Evolutionary conservation across 2,329 filamentous ascomycete genomes (phyloP), one percentile per base, ranked within the genome.

Genomic region (Metarhizium robertsii): DNA sequence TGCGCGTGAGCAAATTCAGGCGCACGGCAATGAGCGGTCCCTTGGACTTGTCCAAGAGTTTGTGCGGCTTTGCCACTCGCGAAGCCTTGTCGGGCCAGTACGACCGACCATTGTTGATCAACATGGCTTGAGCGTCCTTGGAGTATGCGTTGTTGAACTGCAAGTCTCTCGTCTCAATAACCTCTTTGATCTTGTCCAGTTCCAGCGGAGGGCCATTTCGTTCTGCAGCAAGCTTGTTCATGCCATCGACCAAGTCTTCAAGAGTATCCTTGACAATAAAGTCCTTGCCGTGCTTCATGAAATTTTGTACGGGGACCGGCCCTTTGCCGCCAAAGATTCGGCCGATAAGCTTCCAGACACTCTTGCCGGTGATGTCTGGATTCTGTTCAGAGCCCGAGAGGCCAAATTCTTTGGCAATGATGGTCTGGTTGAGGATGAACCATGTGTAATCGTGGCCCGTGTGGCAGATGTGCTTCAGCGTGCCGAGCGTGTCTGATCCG

Each of bases 321-420:
- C 81, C 81, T 57, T 77, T 78, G 49, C 71, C 72, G 55, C 75
- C 73, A 46, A 84, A 73, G 30, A 82, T 56, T 32, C 81, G 74
- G n/a, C 65, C 69, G 13, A 83, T 67, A 2, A 81, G 61, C 62
- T 77, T 66, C 73, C 77, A 77, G 50, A 79, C 67, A 63, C 77
- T 83, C 69, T 85, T 85, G 64, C 65, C 67, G 1, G 80, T 82
- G 34, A 85, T 59, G 60, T 85, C 81, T 0, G 80, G 79, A 67
- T 85, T 85, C 69, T 85, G 81, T 67, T 85, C 81, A 0, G 80
- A 83, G 8, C 81, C 81, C 0, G 81, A 85, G 0, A 85, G 75
- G 13, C 78, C 80, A 56, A 85, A 84, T 65, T 85, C 81, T 20
- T 77, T 74, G n/a, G 79, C 78, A 50, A 84, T 78, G 61, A 85